Percentiles rank a stretch among this genome's conserved stretches.
These are phyloP conservation scores for Candida qinlingensis DNA, from an alignment of 805 yeast species.

Conservation along the genomic window DNA sequence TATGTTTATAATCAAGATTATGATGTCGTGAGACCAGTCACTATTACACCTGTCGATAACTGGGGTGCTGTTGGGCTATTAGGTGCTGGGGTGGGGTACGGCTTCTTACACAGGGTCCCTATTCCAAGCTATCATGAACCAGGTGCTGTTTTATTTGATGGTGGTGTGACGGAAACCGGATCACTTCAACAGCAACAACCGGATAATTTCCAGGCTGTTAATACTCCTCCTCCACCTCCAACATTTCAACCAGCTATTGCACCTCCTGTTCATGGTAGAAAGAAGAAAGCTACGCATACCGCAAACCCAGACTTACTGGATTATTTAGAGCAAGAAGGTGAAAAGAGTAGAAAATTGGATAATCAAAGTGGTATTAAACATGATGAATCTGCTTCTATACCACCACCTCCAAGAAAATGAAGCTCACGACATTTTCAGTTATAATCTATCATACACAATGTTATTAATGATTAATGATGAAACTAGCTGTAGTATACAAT, in stretches of 20 bases:
- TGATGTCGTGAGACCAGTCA: conserved; percentile 81
- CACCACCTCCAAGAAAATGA: conserved; percentile 31
- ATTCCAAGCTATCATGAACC: conserved; percentile 44
- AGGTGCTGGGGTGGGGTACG: conserved; percentile 96
- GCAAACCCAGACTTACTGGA: conserved; percentile 27
- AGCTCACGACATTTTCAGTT: too few relatives aligned
- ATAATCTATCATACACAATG: too few relatives aligned
- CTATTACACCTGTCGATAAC: conserved; percentile 61
- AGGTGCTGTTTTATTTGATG: conserved; percentile 36
- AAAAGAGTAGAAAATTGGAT: conserved; percentile 35
- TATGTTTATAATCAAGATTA: conserved; percentile 86
- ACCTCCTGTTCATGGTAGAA: conserved; percentile 24
- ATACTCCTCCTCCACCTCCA: conserved; percentile 5
- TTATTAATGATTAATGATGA: too few relatives aligned
- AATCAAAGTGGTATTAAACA: conserved; percentile 22
- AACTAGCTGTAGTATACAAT: neutral
- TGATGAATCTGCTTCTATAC: conserved; percentile 18
- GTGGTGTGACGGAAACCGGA: conserved; percentile 12
- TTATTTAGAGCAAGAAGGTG: conserved; percentile 38
- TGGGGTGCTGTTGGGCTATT: conserved; percentile 85
- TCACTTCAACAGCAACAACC: conserved; percentile 3
- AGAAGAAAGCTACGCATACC: conserved; percentile 16
- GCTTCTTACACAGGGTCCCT: conserved; percentile 82
- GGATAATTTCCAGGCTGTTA: conserved; percentile 9
- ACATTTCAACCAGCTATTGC: conserved; percentile 6